Percentiles rank a stretch among this genome's conserved stretches.
phyloP scores from a whole-genome alignment of 2,329 filamentous ascomycete species.

The Diaporthe aspalathi region DNA sequence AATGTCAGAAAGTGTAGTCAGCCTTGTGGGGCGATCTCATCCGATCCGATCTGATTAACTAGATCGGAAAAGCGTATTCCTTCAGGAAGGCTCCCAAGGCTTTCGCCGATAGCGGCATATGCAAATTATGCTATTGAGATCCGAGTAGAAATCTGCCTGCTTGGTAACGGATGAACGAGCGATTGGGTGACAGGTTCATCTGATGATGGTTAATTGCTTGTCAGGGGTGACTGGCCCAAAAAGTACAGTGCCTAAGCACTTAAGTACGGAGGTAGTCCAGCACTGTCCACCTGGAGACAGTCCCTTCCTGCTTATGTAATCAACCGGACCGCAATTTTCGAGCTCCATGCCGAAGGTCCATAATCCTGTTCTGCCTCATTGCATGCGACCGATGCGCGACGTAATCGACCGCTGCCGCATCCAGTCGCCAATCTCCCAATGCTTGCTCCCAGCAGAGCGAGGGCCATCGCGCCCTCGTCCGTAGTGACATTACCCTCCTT shows the following conservation, averaged over 20 bases:
- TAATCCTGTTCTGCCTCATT: neutral
- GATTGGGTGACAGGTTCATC: neutral
- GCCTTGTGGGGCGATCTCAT: neutral
- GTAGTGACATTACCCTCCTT: constrained; percentile 74
- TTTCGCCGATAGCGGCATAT: neutral
- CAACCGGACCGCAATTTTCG: constrained; percentile 32
- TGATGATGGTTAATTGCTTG: neutral
- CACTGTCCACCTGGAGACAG: too few relatives aligned
- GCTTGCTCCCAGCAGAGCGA: constrained; percentile 73
- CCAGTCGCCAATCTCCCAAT: constrained; percentile 55
- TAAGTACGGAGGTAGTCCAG: neutral
- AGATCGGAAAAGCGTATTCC: neutral
- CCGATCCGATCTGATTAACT: neutral
- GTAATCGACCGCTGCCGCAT: constrained; percentile 29
- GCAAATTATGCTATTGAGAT: too few relatives aligned
- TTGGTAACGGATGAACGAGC: neutral
- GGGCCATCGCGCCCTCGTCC: constrained; percentile 61
- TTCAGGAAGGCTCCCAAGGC: neutral
- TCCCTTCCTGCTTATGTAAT: constrained; percentile 30
- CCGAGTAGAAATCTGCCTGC: neutral
- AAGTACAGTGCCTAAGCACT: too few relatives aligned
- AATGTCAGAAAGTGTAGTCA: neutral
- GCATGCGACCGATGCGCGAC: constrained; percentile 16
- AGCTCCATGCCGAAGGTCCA: constrained; percentile 12
- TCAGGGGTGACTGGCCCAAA: too few relatives aligned